Evolutionary conservation across 192 early-diverging fungal species (phyloP).

Genomic region (Oehlia diaphana): DNA sequence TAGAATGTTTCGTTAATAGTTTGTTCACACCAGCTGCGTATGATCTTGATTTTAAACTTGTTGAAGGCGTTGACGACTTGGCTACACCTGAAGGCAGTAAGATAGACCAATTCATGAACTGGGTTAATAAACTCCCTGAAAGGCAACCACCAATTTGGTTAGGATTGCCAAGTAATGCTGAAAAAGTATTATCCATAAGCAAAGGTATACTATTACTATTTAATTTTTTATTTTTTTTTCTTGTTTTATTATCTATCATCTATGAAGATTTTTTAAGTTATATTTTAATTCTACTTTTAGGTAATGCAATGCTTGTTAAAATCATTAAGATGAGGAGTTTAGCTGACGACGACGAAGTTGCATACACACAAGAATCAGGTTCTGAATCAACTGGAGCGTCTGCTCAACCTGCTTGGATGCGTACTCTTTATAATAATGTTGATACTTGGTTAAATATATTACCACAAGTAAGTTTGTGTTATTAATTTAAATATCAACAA

Average conservation of each 20-base stretch:
- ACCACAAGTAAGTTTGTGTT: slow-evolving; percentile 32
- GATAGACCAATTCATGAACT: slow-evolving; percentile 82
- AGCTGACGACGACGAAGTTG: slow-evolving; percentile 79
- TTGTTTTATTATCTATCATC: slow-evolving; percentile 63
- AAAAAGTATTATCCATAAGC: slow-evolving; percentile 80
- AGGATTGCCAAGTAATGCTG: slow-evolving; percentile 91
- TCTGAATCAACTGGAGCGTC: slow-evolving; percentile 27
- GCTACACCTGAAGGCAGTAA: slow-evolving; percentile 84
- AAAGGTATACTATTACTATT: slow-evolving; percentile 59
- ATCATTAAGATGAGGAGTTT: slow-evolving; percentile 81
- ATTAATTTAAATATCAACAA: not conserved
- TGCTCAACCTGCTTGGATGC: slow-evolving; percentile 78
- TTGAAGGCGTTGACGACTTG: slow-evolving; percentile 43
- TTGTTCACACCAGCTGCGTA: slow-evolving; percentile 81
- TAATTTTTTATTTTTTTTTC: not conserved
- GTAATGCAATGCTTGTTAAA: slow-evolving; percentile 74
- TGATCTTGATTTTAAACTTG: slow-evolving; percentile 79
- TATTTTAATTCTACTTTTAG: slow-evolving; percentile 37
- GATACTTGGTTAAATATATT: slow-evolving; percentile 60
- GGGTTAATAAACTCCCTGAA: slow-evolving; percentile 87
- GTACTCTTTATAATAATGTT: slow-evolving; percentile 52
- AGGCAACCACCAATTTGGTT: slow-evolving; percentile 97
- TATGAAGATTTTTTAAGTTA: slow-evolving; percentile 53
- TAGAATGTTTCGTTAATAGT: slow-evolving; percentile 82
- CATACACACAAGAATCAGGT: slow-evolving; percentile 38